A percentile compares a stretch with the other conserved stretches of the same genome.
phyloP scores from a whole-genome alignment of 1,284 basidiomycete genomes.

The Moesziomyces sp. region DNA sequence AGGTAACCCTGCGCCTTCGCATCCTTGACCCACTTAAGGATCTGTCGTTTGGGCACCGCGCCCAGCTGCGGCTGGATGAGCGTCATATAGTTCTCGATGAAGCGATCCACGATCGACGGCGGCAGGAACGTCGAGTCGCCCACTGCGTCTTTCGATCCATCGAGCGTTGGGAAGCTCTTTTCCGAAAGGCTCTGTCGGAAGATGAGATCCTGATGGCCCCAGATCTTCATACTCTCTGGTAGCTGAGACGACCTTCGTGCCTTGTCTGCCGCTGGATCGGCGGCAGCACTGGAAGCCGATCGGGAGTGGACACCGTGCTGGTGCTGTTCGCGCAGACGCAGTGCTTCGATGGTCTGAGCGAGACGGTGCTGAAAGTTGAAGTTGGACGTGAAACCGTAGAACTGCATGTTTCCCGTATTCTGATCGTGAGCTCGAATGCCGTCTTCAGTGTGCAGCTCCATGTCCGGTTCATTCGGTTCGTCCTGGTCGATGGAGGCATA shows the following conservation, averaged over 20 bases:
- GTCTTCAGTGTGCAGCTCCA: conserved; percentile 41
- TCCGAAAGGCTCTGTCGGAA: conserved; percentile 38
- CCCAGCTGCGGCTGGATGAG: conserved; percentile 47
- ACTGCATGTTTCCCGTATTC: conserved; percentile 49
- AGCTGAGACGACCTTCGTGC: conserved; percentile 21
- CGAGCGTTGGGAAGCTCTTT: conserved; percentile 38
- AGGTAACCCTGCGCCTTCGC: conserved; percentile 42
- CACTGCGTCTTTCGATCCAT: conserved; percentile 30
- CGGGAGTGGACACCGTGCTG: conserved; percentile 17
- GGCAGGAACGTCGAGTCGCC: conserved; percentile 48
- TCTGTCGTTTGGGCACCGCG: conserved; percentile 40
- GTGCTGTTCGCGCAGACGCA: conserved; percentile 38
- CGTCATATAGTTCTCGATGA: conserved; percentile 49
- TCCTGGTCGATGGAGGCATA: conserved; percentile 46
- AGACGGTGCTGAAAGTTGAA: conserved; percentile 51
- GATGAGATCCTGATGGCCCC: conserved; percentile 50
- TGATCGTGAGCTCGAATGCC: conserved; percentile 50
- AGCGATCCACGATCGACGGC: conserved; percentile 47
- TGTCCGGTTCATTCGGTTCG: conserved; percentile 23
- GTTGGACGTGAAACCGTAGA: conserved; percentile 52
- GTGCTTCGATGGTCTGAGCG: conserved; percentile 40
- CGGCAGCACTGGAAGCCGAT: conserved; percentile 1
- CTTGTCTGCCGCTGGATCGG: conserved; percentile 4
- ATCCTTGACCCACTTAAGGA: conserved; percentile 49
- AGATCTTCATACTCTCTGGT: conserved; percentile 47